Evolutionary conservation across 2,329 filamentous ascomycete genomes (phyloP), one percentile per base, ranked within the genome.

Genomic region (Neonectria coccinea): DNA sequence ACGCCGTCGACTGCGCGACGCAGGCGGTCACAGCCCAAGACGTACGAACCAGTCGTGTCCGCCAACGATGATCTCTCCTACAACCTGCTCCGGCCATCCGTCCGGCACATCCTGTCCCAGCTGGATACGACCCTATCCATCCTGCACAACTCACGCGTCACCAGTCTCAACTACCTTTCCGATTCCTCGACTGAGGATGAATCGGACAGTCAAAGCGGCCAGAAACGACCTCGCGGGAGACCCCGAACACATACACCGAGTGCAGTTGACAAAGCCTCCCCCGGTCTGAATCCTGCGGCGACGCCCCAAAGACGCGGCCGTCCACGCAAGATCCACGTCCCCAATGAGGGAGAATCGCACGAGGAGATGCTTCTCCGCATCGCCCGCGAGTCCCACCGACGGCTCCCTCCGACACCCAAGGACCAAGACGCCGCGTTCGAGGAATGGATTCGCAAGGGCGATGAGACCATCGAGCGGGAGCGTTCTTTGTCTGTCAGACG

Each of bases 51-150:
- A 0, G 82, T 85, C 2, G 78, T 92, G 5, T 85, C 91, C 8
- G 85, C 88, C 1, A 90, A 97, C 70, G 93, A 97, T 69, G 89
- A 91, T 2, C 76, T 83, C 52, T 92, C 92, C 0, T 82, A 85
- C 63, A 76, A 79, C 2, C 81, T 97, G 5, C 80, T 97, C 16
- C 84, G 85, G 0, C 92, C 93, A 0, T 85, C 88, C 0, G 85
- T 92, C 11, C 84, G 89, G n/a, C 90, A 92, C 68, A 85, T 94
- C 16, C 82, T 97, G 9, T 79, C 83, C 1, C 87, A 88, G 39
- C 75, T 97, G 1, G 93, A 97, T 70, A 77, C 82, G 5, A 84
- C 95, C 1, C 84, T 97, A 6, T 82, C 84, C 31, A 87, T 89
- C 4, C 82, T 98, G 14, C 92, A 94, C 74, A 87, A 89, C 63